phyloP scores from a whole-genome alignment of 106 monocot species.

The Gastrodia elata region DNA sequence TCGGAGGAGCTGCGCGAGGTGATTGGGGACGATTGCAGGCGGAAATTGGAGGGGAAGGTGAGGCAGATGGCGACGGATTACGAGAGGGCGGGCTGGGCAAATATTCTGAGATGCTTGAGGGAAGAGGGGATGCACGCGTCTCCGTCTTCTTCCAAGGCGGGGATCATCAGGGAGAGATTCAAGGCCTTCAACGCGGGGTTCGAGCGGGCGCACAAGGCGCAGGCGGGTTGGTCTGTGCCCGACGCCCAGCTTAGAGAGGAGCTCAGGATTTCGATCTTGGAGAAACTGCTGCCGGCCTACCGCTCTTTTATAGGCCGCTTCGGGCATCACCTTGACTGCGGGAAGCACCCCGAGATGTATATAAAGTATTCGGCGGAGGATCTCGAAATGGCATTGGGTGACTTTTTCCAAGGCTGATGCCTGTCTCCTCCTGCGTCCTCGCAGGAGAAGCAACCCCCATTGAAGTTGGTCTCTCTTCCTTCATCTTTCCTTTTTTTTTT shows the following conservation, averaged over 20 bases:
- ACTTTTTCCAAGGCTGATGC: conserved; percentile 80
- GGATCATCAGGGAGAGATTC: conserved; percentile 72
- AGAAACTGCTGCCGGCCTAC: conserved; percentile 79
- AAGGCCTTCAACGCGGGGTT: conserved; percentile 87
- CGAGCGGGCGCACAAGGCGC: conserved; percentile 63
- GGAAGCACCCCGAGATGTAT: conserved; percentile 76
- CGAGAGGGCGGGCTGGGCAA: conserved; percentile 72
- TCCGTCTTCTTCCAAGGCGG: conserved; percentile 53
- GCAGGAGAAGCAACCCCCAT: conserved; percentile 51
- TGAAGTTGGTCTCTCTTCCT: conserved; percentile 15
- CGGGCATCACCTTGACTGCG: conserved; percentile 72
- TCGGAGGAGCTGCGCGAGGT: conserved; percentile 56
- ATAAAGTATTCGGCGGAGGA: conserved; percentile 93
- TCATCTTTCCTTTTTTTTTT: too few relatives aligned
- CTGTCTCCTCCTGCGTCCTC: conserved; percentile 30
- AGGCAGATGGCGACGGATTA: conserved; percentile 70
- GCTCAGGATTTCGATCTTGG: conserved; percentile 77
- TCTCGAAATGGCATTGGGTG: conserved; percentile 59
- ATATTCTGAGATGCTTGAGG: conserved; percentile 60
- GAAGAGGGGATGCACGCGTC: conserved; percentile 85
- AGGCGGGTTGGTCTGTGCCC: conserved; percentile 71
- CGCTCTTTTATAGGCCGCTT: conserved; percentile 80
- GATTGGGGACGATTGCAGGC: conserved; percentile 65
- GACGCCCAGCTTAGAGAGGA: conserved; percentile 83
- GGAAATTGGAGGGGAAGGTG: conserved; percentile 47